These are phyloP conservation scores for Glycine latifolia DNA, from an alignment of 306 rosid genomes.

Conservation along the genomic window DNA sequence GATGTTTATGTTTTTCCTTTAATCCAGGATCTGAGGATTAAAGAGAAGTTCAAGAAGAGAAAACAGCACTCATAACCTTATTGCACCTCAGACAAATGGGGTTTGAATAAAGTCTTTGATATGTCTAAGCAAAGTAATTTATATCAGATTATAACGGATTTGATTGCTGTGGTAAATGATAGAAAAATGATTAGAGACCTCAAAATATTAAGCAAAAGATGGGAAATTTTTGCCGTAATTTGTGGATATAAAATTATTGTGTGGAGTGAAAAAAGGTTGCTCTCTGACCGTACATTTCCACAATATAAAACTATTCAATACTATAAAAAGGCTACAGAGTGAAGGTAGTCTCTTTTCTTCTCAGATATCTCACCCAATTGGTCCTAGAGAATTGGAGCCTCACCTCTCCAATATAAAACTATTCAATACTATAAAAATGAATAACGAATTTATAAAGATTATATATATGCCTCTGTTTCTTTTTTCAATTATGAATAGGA, in stretches of 20 bases:
- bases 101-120: slow-evolving; percentile 57
- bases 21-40: slow-evolving; percentile 56
- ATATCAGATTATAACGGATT: slow-evolving; percentile 58
- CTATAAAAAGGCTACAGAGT: too few species aligned
- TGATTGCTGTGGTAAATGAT: slow-evolving; percentile 30
- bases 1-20: slow-evolving; percentile 24
- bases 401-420: too few species aligned
- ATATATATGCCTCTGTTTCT: too few species aligned
- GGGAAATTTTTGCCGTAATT: slow-evolving; percentile 48
- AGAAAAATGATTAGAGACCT: slow-evolving; percentile 55
- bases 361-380: too few species aligned
- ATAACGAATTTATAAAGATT: too few species aligned
- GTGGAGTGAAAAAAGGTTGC: slow-evolving; percentile 67
- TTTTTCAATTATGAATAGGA: too few species aligned
- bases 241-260: slow-evolving; percentile 51
- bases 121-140: slow-evolving; percentile 41
- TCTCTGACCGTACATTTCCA: slow-evolving; percentile 45
- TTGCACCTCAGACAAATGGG: slow-evolving; percentile 55
- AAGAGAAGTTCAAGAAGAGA: slow-evolving; percentile 44
- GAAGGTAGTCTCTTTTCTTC: too few species aligned
- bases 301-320: too few species aligned
- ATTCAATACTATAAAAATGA: too few species aligned
- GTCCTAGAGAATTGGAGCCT: too few species aligned
- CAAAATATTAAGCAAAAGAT: slow-evolving; percentile 51
- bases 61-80: slow-evolving; percentile 35